These are phyloP conservation scores for Oryza nivara DNA, from an alignment of 176 grass and related monocot genomes.

Conservation along the genomic window DNA sequence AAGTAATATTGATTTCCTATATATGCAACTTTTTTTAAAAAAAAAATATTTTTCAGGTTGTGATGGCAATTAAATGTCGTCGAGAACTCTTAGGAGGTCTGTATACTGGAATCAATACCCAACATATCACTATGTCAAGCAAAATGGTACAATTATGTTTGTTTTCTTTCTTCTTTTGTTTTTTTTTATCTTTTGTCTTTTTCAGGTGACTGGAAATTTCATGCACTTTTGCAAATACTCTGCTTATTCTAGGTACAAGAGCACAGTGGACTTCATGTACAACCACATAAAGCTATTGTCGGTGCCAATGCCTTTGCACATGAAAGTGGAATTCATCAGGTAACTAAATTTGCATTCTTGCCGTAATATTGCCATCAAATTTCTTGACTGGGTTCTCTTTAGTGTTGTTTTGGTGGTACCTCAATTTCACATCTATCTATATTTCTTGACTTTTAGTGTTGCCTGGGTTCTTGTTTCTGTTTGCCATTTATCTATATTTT, in stretches of 20 bases:
- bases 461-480: neutral
- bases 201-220: conserved; percentile 27
- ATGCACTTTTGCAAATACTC: neutral
- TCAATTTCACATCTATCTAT: neutral
- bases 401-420: neutral
- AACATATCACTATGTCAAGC: conserved; percentile 87
- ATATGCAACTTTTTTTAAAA: conserved; percentile 5
- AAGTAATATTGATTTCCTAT: neutral
- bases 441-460: too few relatives aligned
- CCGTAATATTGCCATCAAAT: neutral
- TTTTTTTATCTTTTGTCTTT: neutral
- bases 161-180: conserved; percentile 3
- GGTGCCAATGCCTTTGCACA: conserved; percentile 99
- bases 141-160: conserved; percentile 72
- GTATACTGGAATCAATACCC: conserved; percentile 84
- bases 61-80: conserved; percentile 89
- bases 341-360: conserved; percentile 33
- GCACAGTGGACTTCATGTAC: conserved; percentile 84
- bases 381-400: neutral
- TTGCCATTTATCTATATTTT: neutral
- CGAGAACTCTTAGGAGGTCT: conserved; percentile 77
- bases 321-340: conserved; percentile 99
- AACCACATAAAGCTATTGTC: conserved; percentile 99
- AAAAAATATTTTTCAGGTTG: conserved; percentile 54
- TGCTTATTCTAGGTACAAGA: conserved; percentile 83